Evolutionary conservation across 352 stramenopile species (phyloP).

Genomic region (Globisporangium middletonii): DNA sequence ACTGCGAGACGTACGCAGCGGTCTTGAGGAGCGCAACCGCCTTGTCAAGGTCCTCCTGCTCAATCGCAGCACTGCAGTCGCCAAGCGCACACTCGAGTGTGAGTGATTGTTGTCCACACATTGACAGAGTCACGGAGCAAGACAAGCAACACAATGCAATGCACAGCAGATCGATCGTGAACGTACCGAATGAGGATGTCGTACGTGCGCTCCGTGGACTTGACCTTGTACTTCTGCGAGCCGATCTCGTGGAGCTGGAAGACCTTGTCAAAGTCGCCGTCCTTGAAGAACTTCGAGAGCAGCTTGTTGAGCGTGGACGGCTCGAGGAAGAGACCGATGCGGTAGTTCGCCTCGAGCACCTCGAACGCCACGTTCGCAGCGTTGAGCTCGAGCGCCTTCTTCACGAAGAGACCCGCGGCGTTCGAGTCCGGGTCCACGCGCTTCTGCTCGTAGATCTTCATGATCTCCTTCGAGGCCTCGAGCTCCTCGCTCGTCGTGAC

Average conservation of each 20-base stretch:
- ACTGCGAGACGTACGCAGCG: slow-evolving; percentile 45
- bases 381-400: slow-evolving; percentile 79
- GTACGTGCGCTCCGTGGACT: slow-evolving; percentile 79
- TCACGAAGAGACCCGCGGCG: slow-evolving; percentile 71
- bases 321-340: slow-evolving; percentile 78
- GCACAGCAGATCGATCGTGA: background rate
- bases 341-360: slow-evolving; percentile 77
- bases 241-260: slow-evolving; percentile 74
- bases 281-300: slow-evolving; percentile 76
- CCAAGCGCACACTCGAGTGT: background rate
- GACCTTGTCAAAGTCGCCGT: slow-evolving; percentile 74
- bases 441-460: slow-evolving; percentile 87
- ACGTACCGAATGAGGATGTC: slow-evolving; percentile 74
- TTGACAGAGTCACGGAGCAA: too few relatives aligned
- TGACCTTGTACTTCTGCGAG: slow-evolving; percentile 75
- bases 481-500: slow-evolving; percentile 78
- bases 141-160: background rate
- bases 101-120: background rate
- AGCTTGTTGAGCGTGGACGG: slow-evolving; percentile 79
- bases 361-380: slow-evolving; percentile 67
- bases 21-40: slow-evolving; percentile 67
- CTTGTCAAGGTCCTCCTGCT: slow-evolving; percentile 69
- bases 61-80: slow-evolving; percentile 46
- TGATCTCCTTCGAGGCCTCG: slow-evolving; percentile 76
- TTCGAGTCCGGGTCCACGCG: slow-evolving; percentile 73